Conservation (phyloP, 2,329 filamentous ascomycete genomes). For the Aspergillus udagawae region DNA sequence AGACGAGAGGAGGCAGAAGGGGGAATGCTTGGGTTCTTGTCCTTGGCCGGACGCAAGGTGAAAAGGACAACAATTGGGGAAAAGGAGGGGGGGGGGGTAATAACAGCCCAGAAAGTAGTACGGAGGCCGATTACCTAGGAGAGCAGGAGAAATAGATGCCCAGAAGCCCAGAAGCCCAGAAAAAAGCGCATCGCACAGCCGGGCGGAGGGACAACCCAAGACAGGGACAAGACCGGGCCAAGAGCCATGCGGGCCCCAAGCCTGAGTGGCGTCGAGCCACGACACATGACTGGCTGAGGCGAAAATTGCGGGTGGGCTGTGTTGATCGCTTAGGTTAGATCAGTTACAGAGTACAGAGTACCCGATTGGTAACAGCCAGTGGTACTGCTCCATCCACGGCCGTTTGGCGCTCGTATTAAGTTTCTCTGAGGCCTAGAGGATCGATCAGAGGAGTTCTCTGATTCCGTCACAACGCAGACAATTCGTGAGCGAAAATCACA, state of each 20-base stretch:
- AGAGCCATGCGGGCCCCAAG: slow-evolving; percentile 24
- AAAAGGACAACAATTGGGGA: background rate
- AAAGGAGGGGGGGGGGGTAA: slow-evolving; percentile 1
- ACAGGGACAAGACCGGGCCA: slow-evolving; percentile 33
- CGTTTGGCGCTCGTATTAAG: background rate
- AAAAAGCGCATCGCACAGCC: slow-evolving; percentile 27
- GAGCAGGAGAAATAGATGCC: slow-evolving; percentile 12
- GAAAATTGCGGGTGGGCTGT: background rate
- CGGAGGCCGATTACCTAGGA: background rate
- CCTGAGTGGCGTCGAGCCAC: slow-evolving; percentile 11
- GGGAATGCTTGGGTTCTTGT: slow-evolving; percentile 19
- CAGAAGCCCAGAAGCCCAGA: slow-evolving; percentile 32
- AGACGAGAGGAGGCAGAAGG: slow-evolving; percentile 11
- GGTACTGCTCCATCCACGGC: too few species aligned
- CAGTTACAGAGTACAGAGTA: background rate
- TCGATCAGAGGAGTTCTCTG: background rate
- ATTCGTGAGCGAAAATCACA: background rate
- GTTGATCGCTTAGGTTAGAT: slow-evolving; percentile 5
- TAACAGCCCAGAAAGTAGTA: background rate
- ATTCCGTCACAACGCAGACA: background rate
- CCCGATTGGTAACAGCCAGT: background rate
- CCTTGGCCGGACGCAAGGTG: background rate
- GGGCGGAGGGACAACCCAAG: slow-evolving; percentile 29
- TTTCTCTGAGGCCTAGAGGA: background rate
- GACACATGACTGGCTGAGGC: slow-evolving; percentile 14